A percentile compares a stretch with the other conserved stretches of the same genome.
These are phyloP conservation scores for Auricularia sp. DNA, from an alignment of 768 basidiomycete species.

Conservation along the genomic window DNA sequence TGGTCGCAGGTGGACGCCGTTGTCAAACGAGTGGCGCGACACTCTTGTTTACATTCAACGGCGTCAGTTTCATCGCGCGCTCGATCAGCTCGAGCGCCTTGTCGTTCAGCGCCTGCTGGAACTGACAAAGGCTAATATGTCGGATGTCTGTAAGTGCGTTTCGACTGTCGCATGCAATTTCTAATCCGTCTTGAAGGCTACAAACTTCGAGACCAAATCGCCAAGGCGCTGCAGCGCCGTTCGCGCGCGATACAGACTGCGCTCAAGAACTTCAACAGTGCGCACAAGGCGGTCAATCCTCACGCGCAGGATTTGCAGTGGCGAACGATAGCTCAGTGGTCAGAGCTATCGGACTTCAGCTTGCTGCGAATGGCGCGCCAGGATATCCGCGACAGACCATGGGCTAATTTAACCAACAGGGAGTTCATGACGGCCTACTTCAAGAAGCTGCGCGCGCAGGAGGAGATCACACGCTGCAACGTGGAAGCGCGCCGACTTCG, in stretches of 20 bases:
- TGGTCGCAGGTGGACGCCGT: neutral
- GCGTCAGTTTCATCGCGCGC: slow-evolving; percentile 13
- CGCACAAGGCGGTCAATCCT: slow-evolving; percentile 14
- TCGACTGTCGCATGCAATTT: neutral
- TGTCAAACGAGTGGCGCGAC: neutral
- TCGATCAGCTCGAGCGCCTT: slow-evolving; percentile 21
- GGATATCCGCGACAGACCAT: slow-evolving; percentile 16
- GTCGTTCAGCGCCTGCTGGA: slow-evolving; percentile 23
- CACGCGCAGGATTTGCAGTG: neutral
- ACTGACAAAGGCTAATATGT: slow-evolving; percentile 18
- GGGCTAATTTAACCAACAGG: slow-evolving; percentile 28
- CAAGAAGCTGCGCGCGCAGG: slow-evolving; percentile 20
- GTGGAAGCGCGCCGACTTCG: slow-evolving; percentile 22
- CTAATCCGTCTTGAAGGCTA: slow-evolving; percentile 19
- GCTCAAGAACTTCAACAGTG: slow-evolving; percentile 22
- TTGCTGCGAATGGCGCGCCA: slow-evolving; percentile 18
- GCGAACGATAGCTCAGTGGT: neutral
- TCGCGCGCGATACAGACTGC: slow-evolving; percentile 24
- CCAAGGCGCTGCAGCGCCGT: slow-evolving; percentile 21
- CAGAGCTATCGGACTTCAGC: slow-evolving; percentile 19
- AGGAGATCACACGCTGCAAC: slow-evolving; percentile 23
- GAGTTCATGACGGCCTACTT: slow-evolving; percentile 18
- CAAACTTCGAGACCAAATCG: slow-evolving; percentile 23
- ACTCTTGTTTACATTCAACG: neutral
- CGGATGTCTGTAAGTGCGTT: slow-evolving; percentile 13